These are phyloP conservation scores for Prosopis cineraria DNA, from an alignment of 306 rosid genomes.

Conservation along the genomic window DNA sequence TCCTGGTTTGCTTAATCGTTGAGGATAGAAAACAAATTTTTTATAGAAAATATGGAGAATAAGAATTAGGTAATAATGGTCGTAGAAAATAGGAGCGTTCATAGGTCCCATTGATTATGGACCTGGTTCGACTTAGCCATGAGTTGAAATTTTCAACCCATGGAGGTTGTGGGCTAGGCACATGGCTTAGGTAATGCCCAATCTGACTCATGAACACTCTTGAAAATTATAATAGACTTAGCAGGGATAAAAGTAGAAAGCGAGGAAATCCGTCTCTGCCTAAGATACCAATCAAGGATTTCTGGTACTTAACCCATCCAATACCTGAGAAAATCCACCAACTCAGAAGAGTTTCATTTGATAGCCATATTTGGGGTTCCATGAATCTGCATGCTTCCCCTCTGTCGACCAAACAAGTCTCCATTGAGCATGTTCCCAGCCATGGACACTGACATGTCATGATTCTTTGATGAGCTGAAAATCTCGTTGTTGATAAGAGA, in stretches of 20 bases:
- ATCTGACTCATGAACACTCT: neutral
- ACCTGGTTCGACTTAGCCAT: too few species aligned
- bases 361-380: constrained; percentile 49
- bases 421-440: constrained; percentile 33
- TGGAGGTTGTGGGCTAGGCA: too few species aligned
- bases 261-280: neutral
- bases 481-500: constrained; percentile 39
- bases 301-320: constrained; percentile 28
- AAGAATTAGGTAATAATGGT: neutral
- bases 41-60: neutral
- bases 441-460: constrained; percentile 35
- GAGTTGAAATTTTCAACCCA: too few species aligned
- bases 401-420: neutral
- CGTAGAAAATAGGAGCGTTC: too few species aligned
- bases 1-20: neutral
- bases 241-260: neutral
- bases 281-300: neutral
- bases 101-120: too few species aligned
- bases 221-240: neutral
- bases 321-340: constrained; percentile 33
- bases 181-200: neutral
- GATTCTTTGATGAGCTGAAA: constrained; percentile 34
- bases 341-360: constrained; percentile 42
- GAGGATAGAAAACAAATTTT: neutral
- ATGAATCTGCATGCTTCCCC: constrained; percentile 2